Evolutionary conservation across 352 stramenopile species (phyloP), one percentile per base, ranked within the genome.

Genomic region (Pythium brachiatum): DNA sequence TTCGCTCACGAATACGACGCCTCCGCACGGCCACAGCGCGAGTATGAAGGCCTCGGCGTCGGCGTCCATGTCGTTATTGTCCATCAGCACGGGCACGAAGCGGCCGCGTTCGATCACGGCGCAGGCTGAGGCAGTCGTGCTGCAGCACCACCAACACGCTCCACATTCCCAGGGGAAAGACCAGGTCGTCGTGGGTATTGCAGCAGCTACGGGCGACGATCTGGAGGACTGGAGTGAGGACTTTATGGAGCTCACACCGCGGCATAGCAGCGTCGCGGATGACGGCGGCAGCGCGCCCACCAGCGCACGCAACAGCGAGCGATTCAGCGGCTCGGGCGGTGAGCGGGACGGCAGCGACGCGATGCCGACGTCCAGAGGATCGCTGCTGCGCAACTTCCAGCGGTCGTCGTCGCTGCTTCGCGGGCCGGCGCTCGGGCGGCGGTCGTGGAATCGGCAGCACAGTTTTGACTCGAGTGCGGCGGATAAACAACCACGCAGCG

Each of bases 161-260:
- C 41, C 9, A 21, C 64, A 23, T 36, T 41, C 56, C 7, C 23
- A 46, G 11, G 43, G 26, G 43, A 60, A 53, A 57, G 79, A 89
- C 53, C 81, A 90, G 39, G 82, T 91, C 23, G 84, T 93, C 13
- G 81, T 90, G 7, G 84, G 84, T 8, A 82, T 93, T 56, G 68
- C 82, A 2, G 81, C 84, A 0, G 83, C 81, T 12, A 68, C 64
- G 18, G 81, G 87, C 26, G 84, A 90, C 55, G 84, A 80, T 29
- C 68, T 93, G 1, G 84, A 93, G 61, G 84, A 93, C 71, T 93
- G 84, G 84, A 90, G 72, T 62, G 73, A 70, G 23, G 84, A 93
- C 48, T 77, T 74, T 58, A 53, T 67, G 32, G 64, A 71, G 51
- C 56, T 58, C 61, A 66, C 66, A 31, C 66, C 66, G 26, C 58